Conservation (phyloP, 192 early-diverging fungal species). For the Cladochytrium replicatum region DNA sequence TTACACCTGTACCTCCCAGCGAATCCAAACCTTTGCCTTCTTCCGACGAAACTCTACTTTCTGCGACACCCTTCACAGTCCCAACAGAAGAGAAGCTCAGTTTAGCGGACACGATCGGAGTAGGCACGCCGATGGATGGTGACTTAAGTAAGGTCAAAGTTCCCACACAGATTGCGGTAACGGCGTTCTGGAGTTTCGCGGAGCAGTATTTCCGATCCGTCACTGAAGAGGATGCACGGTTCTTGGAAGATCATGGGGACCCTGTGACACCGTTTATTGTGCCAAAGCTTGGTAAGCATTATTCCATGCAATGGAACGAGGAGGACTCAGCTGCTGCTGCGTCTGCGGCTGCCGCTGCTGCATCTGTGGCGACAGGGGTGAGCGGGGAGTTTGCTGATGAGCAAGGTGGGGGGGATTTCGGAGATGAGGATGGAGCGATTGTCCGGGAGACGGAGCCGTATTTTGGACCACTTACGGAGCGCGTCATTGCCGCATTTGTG, state of each 20-base stretch:
- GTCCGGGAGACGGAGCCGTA: slow-evolving; percentile 49
- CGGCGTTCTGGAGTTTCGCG: slow-evolving; percentile 66
- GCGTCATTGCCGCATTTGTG: slow-evolving; percentile 45
- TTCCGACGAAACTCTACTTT: too few species aligned
- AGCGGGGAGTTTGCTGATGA: background rate
- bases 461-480: slow-evolving; percentile 68
- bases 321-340: slow-evolving; percentile 36
- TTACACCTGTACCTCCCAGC: too few species aligned
- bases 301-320: slow-evolving; percentile 48
- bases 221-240: slow-evolving; percentile 66
- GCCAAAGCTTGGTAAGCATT: slow-evolving; percentile 72
- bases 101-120: too few species aligned
- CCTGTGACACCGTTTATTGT: slow-evolving; percentile 61
- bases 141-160: too few species aligned
- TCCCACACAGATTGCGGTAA: slow-evolving; percentile 71
- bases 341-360: background rate
- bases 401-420: slow-evolving; percentile 8
- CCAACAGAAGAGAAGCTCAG: too few species aligned
- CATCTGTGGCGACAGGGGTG: background rate
- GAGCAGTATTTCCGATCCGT: slow-evolving; percentile 79
- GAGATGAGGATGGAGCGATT: slow-evolving; percentile 13
- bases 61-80: too few species aligned
- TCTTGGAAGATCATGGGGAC: slow-evolving; percentile 56
- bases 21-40: too few species aligned
- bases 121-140: too few species aligned